Evolutionary conservation across 768 basidiomycete species (phyloP), one percentile per base, ranked within the genome.

Genomic region (Phallus indusiatus): DNA sequence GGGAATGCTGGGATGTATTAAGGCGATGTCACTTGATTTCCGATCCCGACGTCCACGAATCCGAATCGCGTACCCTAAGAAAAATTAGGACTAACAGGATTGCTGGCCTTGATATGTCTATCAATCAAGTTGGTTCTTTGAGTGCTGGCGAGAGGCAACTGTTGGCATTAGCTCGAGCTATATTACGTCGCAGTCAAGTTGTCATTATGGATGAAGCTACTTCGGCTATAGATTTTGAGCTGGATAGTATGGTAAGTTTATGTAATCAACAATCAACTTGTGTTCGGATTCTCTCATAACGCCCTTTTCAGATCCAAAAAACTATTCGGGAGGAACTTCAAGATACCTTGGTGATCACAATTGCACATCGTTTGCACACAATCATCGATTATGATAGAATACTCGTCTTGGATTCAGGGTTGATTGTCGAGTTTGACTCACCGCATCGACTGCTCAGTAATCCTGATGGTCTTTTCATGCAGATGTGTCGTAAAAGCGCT

Each of bases 131-230:
- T 49, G 54, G 60, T 28, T 56, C 60, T 28, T 48, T 63, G 35
- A 57, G 55, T 17, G 42, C 55, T 17, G 62, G 55, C 10, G 88
- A 92, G 68, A 77, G 88, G 50, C 91, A 94, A 63, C 73, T 88
- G 1, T 75, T 87, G 10, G 83, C 86, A 0, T 71, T 88, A 55
- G 82, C 85, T 18, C 78, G 86, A n/a, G 86, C 86, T 0, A 60
- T 86, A 42, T 67, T 88, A 47, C 74, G 86, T 56, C 70, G 79
- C 50, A 85, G 83, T 8, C 81, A 80, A 51, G 79, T 88, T 48
- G 81, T 86, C 48, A 82, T 88, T 57, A 78, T 87, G 78, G 86
- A 90, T 63, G 86, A 87, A 65, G 85, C 85, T n/a, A 86, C 86
- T 1, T 86, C 86, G 2, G 83, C 86, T 61, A 85, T 90, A 53